These are phyloP conservation scores for Colletotrichum limetticola DNA, from an alignment of 2,329 filamentous ascomycete species.

Conservation along the genomic window DNA sequence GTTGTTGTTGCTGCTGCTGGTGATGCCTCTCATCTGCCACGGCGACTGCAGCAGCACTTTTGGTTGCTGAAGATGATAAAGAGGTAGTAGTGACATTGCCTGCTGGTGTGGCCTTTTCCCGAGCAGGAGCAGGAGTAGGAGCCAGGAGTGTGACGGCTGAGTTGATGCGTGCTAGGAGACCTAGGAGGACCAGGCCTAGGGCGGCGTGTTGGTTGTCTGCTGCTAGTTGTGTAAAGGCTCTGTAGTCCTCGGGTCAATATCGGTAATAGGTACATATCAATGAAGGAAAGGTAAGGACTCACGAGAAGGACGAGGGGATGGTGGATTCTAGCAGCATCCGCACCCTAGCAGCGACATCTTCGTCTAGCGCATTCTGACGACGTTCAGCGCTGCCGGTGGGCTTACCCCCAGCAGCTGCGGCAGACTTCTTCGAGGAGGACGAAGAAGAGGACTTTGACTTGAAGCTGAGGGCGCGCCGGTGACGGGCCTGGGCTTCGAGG, in stretches of 20 bases:
- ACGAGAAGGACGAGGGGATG: constrained; percentile 50
- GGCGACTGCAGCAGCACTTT: not conserved
- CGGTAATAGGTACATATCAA: not conserved
- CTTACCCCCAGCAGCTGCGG: not conserved
- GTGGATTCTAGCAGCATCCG: constrained; percentile 44
- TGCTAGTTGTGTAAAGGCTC: constrained; percentile 75
- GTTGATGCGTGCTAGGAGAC: constrained; percentile 69
- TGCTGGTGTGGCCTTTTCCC: not conserved
- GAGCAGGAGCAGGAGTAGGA: constrained; percentile 20
- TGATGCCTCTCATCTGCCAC: constrained; percentile 29
- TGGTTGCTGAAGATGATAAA: not conserved
- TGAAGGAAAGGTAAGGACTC: constrained; percentile 35
- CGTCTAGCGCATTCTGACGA: not conserved
- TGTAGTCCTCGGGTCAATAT: constrained; percentile 40
- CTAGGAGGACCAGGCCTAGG: constrained; percentile 76
- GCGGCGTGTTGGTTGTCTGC: constrained; percentile 79
- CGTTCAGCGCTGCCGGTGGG: not conserved
- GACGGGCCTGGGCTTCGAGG: constrained; percentile 37
- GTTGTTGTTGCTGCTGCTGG: constrained; percentile 29
- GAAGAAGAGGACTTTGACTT: constrained; percentile 14
- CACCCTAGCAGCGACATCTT: constrained; percentile 4
- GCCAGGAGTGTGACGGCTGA: constrained; percentile 52
- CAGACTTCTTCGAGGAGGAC: not conserved
- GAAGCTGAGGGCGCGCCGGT: not conserved
- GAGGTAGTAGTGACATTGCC: not conserved